A percentile compares a stretch with the other conserved stretches of the same genome.
These are phyloP conservation scores for Rhododendron kiyosumense DNA, from an alignment of 148 eudicot genomes.

Conservation along the genomic window DNA sequence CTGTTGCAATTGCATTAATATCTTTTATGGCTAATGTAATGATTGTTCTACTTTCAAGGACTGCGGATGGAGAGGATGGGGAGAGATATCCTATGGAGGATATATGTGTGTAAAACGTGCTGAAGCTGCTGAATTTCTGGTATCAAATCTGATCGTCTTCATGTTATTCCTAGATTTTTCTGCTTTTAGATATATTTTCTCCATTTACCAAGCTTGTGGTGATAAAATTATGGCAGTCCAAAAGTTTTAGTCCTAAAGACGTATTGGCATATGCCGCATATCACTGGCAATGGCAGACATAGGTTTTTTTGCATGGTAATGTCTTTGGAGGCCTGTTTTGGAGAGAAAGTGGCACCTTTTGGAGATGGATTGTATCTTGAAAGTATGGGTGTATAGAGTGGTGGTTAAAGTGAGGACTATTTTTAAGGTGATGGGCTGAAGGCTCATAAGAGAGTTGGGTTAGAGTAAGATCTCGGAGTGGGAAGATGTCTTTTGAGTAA, in stretches of 20 bases:
- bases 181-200: not conserved
- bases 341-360: not conserved
- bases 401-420: not conserved
- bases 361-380: not conserved
- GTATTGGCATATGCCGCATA: not conserved
- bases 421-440: not conserved
- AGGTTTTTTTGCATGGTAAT: not conserved
- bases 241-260: not conserved
- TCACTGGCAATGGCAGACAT: not conserved
- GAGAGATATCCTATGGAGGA: constrained; percentile 99
- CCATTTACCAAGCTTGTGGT: not conserved
- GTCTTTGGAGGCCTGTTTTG: not conserved
- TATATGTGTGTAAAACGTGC: constrained; percentile 72
- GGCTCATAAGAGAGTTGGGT: not conserved
- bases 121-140: constrained; percentile 90
- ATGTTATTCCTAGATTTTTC: not conserved
- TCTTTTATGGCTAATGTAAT: constrained; percentile 1
- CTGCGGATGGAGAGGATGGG: constrained; percentile 99
- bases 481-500: not conserved
- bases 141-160: constrained; percentile 18
- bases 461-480: not conserved
- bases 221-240: not conserved
- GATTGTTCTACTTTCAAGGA: constrained; percentile 40
- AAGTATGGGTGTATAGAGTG: not conserved
- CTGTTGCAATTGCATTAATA: not conserved